Evolutionary conservation across 768 basidiomycete genomes (phyloP).

Genomic region (Mrakia blollopis): DNA sequence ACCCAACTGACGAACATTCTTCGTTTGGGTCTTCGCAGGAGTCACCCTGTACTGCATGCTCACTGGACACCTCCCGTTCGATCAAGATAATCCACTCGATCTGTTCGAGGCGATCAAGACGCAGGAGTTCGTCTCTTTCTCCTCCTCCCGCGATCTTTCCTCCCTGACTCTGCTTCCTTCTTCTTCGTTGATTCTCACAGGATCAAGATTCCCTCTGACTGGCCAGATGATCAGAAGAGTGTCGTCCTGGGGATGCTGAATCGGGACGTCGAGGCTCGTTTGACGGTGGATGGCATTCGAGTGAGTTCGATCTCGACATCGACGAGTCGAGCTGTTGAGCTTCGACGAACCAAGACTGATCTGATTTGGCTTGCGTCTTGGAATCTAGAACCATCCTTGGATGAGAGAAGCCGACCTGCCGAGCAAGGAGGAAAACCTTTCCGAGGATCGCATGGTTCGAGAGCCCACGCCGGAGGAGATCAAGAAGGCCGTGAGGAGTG

Average conservation of each 20-base stretch:
- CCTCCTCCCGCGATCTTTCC: neutral
- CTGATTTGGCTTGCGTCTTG: too few species aligned
- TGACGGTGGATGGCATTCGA: slow-evolving; percentile 38
- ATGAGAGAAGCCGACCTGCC: slow-evolving; percentile 14
- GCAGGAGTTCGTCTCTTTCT: slow-evolving; percentile 37
- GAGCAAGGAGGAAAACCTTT: slow-evolving; percentile 23
- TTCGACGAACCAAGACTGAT: neutral
- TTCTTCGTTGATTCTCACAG: slow-evolving; percentile 26
- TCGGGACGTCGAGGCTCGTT: slow-evolving; percentile 39
- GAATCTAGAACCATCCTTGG: slow-evolving; percentile 31
- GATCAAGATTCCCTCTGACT: slow-evolving; percentile 39
- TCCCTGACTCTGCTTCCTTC: neutral
- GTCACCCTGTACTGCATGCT: slow-evolving; percentile 46
- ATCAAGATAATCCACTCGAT: slow-evolving; percentile 41
- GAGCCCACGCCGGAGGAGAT: slow-evolving; percentile 44
- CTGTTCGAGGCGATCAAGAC: slow-evolving; percentile 42
- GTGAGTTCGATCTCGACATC: slow-evolving; percentile 34
- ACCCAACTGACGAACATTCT: neutral
- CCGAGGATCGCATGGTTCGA: slow-evolving; percentile 36
- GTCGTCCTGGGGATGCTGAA: slow-evolving; percentile 39
- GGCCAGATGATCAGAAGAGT: slow-evolving; percentile 39
- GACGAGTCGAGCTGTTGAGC: neutral
- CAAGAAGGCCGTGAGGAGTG: slow-evolving; percentile 38
- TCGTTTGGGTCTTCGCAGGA: slow-evolving; percentile 32
- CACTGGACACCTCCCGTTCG: slow-evolving; percentile 42